Conservation (phyloP, 2,329 filamentous ascomycete genomes). For the Didymella arachidicola region DNA sequence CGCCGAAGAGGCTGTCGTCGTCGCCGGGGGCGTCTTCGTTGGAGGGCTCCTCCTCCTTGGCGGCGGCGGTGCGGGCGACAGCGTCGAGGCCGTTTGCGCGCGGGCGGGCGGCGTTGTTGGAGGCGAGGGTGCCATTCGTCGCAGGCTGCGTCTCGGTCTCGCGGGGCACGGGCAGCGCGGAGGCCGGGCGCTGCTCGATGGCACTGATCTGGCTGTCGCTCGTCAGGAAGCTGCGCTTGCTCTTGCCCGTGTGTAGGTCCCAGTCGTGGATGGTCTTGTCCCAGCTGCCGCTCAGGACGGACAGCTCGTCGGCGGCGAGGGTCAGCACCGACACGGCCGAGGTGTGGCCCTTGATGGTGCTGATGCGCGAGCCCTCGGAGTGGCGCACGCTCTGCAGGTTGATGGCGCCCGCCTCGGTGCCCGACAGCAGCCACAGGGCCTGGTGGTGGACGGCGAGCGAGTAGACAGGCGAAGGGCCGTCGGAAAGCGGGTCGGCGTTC, state of each 20-base stretch:
- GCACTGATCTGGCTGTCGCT: conserved; percentile 85
- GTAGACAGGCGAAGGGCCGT: conserved; percentile 84
- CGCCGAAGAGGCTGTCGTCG: conserved; percentile 87
- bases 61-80: background rate
- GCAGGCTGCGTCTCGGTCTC: conserved; percentile 66
- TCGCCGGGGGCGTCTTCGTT: conserved; percentile 68
- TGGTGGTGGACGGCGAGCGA: conserved; percentile 90
- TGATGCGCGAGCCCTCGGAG: conserved; percentile 90
- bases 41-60: background rate
- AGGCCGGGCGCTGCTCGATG: conserved; percentile 83
- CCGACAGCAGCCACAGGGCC: conserved; percentile 89
- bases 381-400: conserved; percentile 93
- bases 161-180: conserved; percentile 75
- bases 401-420: conserved; percentile 88
- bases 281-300: conserved; percentile 92
- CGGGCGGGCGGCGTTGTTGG: conserved; percentile 72
- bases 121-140: conserved; percentile 73
- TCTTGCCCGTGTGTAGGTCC: conserved; percentile 87
- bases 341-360: conserved; percentile 80
- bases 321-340: conserved; percentile 90
- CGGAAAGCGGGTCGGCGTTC: conserved; percentile 77
- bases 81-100: conserved; percentile 29
- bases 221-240: conserved; percentile 77
- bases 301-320: conserved; percentile 83
- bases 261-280: conserved; percentile 94